phyloP scores from a whole-genome alignment of 177 flowering plant species.

The Vitis hybrid region DNA sequence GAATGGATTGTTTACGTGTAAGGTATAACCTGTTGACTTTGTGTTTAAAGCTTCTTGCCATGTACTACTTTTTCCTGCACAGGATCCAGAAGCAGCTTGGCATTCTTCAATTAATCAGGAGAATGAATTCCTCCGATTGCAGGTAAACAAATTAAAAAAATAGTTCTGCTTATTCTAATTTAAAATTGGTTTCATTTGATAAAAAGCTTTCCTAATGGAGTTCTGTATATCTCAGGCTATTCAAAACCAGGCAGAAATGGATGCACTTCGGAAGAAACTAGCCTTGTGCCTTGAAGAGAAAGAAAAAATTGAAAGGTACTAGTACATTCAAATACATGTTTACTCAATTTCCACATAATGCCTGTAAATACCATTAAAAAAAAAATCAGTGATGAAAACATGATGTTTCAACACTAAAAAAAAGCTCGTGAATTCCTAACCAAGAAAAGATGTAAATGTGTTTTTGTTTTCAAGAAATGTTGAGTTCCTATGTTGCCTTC shows the following conservation, averaged over 20 bases:
- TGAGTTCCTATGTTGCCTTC: too few relatives aligned
- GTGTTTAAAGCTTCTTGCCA: background rate
- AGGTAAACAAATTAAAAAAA: conserved; percentile 43
- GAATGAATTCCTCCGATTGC: conserved; percentile 86
- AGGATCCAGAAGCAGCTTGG: conserved; percentile 63
- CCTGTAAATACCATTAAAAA: background rate
- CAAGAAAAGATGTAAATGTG: too few relatives aligned
- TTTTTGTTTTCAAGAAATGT: too few relatives aligned
- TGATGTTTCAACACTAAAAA: background rate
- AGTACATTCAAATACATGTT: background rate
- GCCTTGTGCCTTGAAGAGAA: conserved; percentile 67
- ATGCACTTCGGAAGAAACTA: conserved; percentile 59
- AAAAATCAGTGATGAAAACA: too few relatives aligned
- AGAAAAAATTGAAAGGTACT: conserved; percentile 71
- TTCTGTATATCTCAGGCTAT: conserved; percentile 59
- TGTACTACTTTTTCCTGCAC: background rate
- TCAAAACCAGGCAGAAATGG: conserved; percentile 81
- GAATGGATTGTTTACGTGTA: background rate
- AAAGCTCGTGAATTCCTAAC: too few relatives aligned
- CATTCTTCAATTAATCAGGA: conserved; percentile 59
- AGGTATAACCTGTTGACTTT: background rate
- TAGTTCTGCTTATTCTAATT: background rate
- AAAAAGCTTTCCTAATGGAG: background rate
- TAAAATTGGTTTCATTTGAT: background rate
- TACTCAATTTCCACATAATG: background rate